phyloP scores from a whole-genome alignment of 1,284 basidiomycete species.

The Boletus sp. region DNA sequence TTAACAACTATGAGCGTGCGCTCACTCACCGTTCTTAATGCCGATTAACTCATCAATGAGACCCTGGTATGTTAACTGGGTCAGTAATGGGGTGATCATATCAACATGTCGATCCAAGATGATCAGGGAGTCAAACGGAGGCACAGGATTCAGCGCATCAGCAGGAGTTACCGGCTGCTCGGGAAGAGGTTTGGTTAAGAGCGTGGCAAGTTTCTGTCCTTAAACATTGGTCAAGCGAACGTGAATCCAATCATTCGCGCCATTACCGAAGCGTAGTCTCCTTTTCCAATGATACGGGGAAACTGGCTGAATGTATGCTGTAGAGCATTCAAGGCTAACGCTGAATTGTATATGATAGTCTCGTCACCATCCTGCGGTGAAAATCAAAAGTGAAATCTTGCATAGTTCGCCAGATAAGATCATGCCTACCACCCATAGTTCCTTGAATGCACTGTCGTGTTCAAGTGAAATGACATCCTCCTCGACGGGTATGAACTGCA shows the following conservation, averaged over 20 bases:
- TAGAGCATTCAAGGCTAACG: constrained; percentile 80
- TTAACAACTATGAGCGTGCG: not conserved
- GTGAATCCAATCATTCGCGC: not conserved
- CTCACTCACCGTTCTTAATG: constrained; percentile 76
- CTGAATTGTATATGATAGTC: constrained; percentile 84
- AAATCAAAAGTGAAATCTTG: constrained; percentile 1
- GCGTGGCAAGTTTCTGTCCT: constrained; percentile 69
- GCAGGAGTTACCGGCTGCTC: constrained; percentile 35
- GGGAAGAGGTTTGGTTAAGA: constrained; percentile 62
- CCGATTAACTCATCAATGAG: constrained; percentile 93
- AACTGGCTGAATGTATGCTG: constrained; percentile 88
- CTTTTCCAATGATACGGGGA: constrained; percentile 91
- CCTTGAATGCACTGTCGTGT: constrained; percentile 77
- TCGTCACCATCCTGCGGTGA: constrained; percentile 83
- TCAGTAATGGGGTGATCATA: constrained; percentile 93
- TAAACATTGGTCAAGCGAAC: constrained; percentile 10
- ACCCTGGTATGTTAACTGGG: constrained; percentile 96
- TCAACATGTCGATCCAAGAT: constrained; percentile 91
- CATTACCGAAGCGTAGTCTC: constrained; percentile 81
- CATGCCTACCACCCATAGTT: constrained; percentile 75
- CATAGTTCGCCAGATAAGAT: not conserved
- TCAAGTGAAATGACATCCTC: constrained; percentile 89
- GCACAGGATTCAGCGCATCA: constrained; percentile 37
- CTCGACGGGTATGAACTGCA: constrained; percentile 91
- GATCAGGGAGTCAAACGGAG: constrained; percentile 82